Percentiles rank a stretch among this genome's conserved stretches.
Conservation (phyloP, 805 yeast genomes). For the Kazachstania kunashirensis region DNA sequence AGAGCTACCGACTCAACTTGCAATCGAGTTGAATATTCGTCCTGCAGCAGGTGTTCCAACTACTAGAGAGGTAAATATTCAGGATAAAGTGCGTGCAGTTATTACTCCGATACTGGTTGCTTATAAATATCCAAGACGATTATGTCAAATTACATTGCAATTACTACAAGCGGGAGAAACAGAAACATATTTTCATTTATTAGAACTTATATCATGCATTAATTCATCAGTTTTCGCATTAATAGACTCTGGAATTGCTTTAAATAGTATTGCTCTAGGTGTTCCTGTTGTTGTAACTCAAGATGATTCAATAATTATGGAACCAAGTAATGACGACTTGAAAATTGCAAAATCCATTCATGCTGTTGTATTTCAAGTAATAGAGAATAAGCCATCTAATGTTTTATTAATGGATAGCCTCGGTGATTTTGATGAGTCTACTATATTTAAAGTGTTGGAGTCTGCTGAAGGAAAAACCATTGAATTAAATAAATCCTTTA, state of each 20-base stretch:
- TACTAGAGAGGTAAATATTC: slow-evolving; percentile 67
- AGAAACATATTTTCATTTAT: slow-evolving; percentile 27
- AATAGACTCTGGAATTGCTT: slow-evolving; percentile 68
- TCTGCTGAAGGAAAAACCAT: slow-evolving; percentile 41
- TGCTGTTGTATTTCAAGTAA: slow-evolving; percentile 46
- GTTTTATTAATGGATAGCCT: slow-evolving; percentile 61
- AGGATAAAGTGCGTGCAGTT: slow-evolving; percentile 56
- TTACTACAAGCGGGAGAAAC: slow-evolving; percentile 39
- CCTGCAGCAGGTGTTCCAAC: slow-evolving; percentile 71
- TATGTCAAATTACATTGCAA: slow-evolving; percentile 61
- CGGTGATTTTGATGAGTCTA: slow-evolving; percentile 55
- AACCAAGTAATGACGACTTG: slow-evolving; percentile 41
- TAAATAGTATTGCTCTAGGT: slow-evolving; percentile 54
- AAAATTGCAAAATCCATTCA: slow-evolving; percentile 48
- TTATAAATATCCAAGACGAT: slow-evolving; percentile 66
- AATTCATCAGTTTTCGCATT: slow-evolving; percentile 70
- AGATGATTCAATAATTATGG: slow-evolving; percentile 27
- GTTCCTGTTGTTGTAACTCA: slow-evolving; percentile 36
- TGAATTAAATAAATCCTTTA: slow-evolving; percentile 34
- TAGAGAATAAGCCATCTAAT: slow-evolving; percentile 39
- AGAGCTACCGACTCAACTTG: slow-evolving; percentile 70
- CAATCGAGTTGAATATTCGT: slow-evolving; percentile 66
- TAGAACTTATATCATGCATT: slow-evolving; percentile 58
- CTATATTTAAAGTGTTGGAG: slow-evolving; percentile 45
- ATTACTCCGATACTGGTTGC: slow-evolving; percentile 52